phyloP scores from a whole-genome alignment of 495 filamentous ascomycete genomes.

The Talaromyces trachyspermus region DNA sequence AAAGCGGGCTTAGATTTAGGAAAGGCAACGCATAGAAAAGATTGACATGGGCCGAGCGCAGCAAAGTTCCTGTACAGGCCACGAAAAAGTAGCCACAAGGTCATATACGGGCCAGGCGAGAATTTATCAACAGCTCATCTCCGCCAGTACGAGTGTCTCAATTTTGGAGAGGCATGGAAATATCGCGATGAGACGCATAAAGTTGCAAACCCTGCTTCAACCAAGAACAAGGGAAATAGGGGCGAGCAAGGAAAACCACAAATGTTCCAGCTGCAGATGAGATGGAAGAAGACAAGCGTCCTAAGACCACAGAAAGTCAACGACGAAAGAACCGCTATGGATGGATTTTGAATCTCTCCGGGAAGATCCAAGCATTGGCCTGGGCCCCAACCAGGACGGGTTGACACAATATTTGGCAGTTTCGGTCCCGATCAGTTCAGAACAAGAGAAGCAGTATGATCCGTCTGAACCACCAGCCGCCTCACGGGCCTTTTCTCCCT shows the following conservation, averaged over 20 bases:
- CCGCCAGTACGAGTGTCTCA: constrained; percentile 28
- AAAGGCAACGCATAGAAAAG: constrained; percentile 27
- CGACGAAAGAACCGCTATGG: constrained; percentile 34
- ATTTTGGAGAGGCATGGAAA: constrained; percentile 40
- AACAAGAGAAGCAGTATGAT: constrained; percentile 22
- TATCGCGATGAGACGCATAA: constrained; percentile 11
- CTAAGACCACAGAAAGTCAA: background rate
- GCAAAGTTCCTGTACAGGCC: constrained; percentile 33
- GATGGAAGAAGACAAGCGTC: background rate
- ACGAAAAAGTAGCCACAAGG: constrained; percentile 25
- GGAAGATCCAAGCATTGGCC: constrained; percentile 42
- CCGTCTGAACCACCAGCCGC: constrained; percentile 16
- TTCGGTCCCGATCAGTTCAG: constrained; percentile 30
- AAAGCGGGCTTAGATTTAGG: constrained; percentile 28
- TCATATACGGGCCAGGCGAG: constrained; percentile 46
- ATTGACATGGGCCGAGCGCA: constrained; percentile 22
- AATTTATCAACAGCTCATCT: constrained; percentile 36
- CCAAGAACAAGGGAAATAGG: constrained; percentile 8
- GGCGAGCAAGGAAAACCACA: constrained; percentile 1
- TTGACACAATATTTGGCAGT: constrained; percentile 50
- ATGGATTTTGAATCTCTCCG: constrained; percentile 52
- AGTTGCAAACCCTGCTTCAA: background rate
- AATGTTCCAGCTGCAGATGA: background rate
- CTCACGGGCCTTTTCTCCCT: constrained; percentile 39
- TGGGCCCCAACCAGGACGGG: constrained; percentile 52